phyloP scores from a whole-genome alignment of 129 eudicot species.

The Flaveria bidentis region DNA sequence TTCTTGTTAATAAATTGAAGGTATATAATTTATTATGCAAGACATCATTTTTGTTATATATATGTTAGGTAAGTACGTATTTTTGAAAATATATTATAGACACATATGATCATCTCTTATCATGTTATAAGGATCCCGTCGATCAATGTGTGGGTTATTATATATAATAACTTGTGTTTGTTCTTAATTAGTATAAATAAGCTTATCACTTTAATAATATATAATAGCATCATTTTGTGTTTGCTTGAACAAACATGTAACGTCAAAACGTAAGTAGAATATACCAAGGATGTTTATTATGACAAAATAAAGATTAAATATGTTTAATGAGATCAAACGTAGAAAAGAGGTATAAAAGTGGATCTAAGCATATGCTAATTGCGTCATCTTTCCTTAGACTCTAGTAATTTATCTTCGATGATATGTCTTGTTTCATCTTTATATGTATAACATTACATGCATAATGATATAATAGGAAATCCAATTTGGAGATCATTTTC shows the following conservation, averaged over 20 bases:
- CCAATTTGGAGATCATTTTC: not conserved
- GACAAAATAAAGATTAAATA: not conserved
- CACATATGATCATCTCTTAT: no score
- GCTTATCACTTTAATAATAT: not conserved
- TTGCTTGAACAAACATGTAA: not conserved
- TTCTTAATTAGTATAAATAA: not conserved
- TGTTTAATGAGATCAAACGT: not conserved
- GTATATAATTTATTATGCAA: no score
- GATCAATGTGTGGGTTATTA: no score
- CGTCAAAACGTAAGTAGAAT: not conserved
- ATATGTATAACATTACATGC: not conserved
- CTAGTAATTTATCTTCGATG: not conserved
- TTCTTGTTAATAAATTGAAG: no score
- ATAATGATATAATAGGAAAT: not conserved
- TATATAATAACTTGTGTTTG: not conserved
- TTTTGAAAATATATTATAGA: no score
- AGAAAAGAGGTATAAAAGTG: not conserved
- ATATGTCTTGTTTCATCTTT: not conserved
- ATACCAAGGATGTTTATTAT: not conserved
- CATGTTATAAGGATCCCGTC: not conserved
- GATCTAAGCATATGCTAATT: not conserved
- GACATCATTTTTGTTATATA: no score
- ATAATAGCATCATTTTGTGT: slow-evolving; percentile 2
- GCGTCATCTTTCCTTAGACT: not conserved
- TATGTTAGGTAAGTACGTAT: no score